These are phyloP conservation scores for Rubroshorea leprosula DNA, from an alignment of 345 rosid genomes.

Conservation along the genomic window DNA sequence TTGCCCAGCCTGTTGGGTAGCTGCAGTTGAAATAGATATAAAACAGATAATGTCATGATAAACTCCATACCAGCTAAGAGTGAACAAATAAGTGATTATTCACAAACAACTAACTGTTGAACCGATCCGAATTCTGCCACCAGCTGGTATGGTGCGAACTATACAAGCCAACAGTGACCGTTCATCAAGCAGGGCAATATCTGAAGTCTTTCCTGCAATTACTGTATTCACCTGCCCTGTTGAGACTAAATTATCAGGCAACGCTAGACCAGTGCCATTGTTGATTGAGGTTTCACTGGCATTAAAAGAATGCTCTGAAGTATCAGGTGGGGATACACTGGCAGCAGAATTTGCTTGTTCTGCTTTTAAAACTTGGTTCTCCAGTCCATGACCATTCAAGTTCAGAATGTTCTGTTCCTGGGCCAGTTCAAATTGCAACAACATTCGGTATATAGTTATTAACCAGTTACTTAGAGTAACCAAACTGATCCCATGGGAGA, in stretches of 20 bases:
- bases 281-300: conserved; percentile 24
- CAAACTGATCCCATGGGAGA: conserved; percentile 9
- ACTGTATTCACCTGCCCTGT: conserved; percentile 29
- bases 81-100: background rate
- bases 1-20: conserved; percentile 89
- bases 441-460: conserved; percentile 5
- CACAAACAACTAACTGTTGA: conserved; percentile 59
- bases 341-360: conserved; percentile 46
- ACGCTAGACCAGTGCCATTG: conserved; percentile 25
- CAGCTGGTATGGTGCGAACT: conserved; percentile 92
- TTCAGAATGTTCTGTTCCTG: conserved; percentile 44
- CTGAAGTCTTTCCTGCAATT: conserved; percentile 40
- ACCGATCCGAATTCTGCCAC: conserved; percentile 80
- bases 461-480: conserved; percentile 4
- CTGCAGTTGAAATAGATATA: conserved; percentile 35
- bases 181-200: conserved; percentile 66
- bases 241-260: conserved; percentile 38
- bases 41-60: background rate
- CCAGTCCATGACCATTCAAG: conserved; percentile 31
- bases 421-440: conserved; percentile 16
- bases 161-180: conserved; percentile 81
- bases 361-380: conserved; percentile 39
- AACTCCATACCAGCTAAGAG: conserved; percentile 4
- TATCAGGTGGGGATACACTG: conserved; percentile 31
- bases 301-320: conserved; percentile 30